A percentile compares a stretch with the other conserved stretches of the same genome.
These are phyloP conservation scores for Paspalum notatum DNA, from an alignment of 176 grass and related monocot genomes.

Conservation along the genomic window DNA sequence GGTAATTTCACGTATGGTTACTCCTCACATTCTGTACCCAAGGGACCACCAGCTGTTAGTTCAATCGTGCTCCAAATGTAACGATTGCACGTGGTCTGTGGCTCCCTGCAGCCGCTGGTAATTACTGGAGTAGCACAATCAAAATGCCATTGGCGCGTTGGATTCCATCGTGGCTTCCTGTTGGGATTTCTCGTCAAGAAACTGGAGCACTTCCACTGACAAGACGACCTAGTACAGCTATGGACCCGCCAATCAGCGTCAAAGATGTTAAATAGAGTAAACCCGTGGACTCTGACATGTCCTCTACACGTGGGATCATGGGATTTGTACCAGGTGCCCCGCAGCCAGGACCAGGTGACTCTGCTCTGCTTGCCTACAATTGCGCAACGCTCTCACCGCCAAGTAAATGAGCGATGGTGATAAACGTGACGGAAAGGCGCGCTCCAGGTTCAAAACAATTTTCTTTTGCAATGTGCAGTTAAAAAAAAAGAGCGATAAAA, in stretches of 20 bases:
- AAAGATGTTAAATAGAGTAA: no score
- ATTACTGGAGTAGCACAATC: conserved; percentile 16
- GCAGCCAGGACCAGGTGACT: background rate
- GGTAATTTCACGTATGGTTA: no score
- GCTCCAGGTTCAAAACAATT: background rate
- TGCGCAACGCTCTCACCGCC: conserved; percentile 21
- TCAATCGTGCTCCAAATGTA: background rate
- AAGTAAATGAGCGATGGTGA: conserved; percentile 29
- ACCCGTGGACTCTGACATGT: no score
- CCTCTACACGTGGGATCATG: no score
- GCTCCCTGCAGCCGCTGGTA: background rate
- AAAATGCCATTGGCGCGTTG: background rate
- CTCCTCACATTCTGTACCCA: no score
- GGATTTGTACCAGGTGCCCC: conserved; percentile 20
- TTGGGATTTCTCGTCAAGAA: background rate
- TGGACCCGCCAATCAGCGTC: background rate
- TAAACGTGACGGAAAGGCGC: conserved; percentile 4
- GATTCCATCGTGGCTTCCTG: no score
- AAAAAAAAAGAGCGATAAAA: no score
- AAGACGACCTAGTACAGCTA: background rate
- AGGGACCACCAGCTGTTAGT: background rate
- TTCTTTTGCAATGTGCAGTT: background rate
- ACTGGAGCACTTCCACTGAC: background rate
- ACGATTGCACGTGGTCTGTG: background rate
- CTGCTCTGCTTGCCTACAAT: background rate